Evolutionary conservation across 140 eudicot species (phyloP).

Genomic region (Senecio squalidus): DNA sequence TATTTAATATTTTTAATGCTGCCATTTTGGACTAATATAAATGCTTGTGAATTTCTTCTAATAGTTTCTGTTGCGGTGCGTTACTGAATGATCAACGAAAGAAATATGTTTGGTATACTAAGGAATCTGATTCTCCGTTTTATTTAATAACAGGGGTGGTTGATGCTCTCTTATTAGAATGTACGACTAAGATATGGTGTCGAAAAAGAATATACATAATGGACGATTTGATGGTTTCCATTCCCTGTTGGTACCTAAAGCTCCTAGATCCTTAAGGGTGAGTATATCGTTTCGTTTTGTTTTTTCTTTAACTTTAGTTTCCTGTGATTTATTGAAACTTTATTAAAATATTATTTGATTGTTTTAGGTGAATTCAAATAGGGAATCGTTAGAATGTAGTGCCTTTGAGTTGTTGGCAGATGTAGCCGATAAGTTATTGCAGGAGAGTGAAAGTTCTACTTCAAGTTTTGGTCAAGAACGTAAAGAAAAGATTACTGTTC

Average conservation of each 20-base stretch:
- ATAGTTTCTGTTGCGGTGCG: too few species aligned
- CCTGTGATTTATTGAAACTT: neutral
- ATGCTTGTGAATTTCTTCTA: too few species aligned
- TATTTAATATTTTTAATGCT: too few species aligned
- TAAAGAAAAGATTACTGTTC: conserved; percentile 21
- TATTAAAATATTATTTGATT: conserved; percentile 12
- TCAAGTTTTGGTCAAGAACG: conserved; percentile 61
- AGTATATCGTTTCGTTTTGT: conserved; percentile 10
- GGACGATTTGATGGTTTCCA: conserved; percentile 45
- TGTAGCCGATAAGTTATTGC: conserved; percentile 71
- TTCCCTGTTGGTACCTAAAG: conserved; percentile 61
- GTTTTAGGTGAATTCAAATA: conserved; percentile 36
- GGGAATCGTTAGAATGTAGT: conserved; percentile 35
- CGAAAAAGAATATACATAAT: conserved; percentile 47
- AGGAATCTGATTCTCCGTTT: conserved; percentile 7
- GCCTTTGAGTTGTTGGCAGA: conserved; percentile 92
- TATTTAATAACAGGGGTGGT: conserved; percentile 24
- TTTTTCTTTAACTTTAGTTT: neutral
- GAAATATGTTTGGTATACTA: too few species aligned
- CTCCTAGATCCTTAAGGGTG: conserved; percentile 82
- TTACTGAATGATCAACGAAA: too few species aligned
- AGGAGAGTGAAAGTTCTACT: conserved; percentile 83
- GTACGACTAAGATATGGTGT: conserved; percentile 62
- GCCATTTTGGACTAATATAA: too few species aligned
- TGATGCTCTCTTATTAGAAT: conserved; percentile 41